Evolutionary conservation across 176 grass and related monocot genomes (phyloP).

Genomic region (Dactylis glomerata): DNA sequence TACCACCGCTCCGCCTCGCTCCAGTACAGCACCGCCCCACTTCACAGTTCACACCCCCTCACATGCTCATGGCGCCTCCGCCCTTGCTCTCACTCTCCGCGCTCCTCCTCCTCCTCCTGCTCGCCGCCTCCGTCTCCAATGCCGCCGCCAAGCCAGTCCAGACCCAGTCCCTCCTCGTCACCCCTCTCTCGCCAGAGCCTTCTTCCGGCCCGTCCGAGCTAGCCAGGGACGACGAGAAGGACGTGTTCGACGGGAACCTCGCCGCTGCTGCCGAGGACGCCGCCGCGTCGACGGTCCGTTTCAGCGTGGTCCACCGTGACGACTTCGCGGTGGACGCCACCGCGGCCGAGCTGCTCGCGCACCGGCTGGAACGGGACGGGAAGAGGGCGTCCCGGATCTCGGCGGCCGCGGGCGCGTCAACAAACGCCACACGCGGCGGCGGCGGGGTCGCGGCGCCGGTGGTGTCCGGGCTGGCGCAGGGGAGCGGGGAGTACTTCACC

Average conservation of each 20-base stretch:
- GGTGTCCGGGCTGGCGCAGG: slow-evolving; percentile 76
- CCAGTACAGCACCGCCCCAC: background rate
- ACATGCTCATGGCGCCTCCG: slow-evolving; percentile 25
- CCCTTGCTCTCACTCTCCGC: background rate
- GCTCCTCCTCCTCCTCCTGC: slow-evolving; percentile 29
- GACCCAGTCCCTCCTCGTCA: slow-evolving; percentile 42
- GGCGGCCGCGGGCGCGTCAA: background rate
- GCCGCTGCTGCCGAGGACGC: background rate
- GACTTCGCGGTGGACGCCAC: slow-evolving; percentile 36
- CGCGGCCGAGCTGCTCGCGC: slow-evolving; percentile 39
- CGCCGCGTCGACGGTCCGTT: background rate
- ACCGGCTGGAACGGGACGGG: slow-evolving; percentile 42
- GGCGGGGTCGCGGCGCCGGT: slow-evolving; percentile 46
- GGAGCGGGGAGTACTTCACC: slow-evolving; percentile 94
- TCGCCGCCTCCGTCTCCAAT: background rate
- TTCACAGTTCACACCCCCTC: background rate
- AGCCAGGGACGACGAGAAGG: background rate
- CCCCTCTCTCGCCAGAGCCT: slow-evolving; percentile 30
- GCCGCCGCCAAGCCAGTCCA: background rate
- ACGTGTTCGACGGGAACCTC: slow-evolving; percentile 1
- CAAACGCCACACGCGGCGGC: slow-evolving; percentile 17
- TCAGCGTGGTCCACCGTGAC: slow-evolving; percentile 52
- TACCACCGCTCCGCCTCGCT: background rate
- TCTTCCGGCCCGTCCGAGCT: background rate
- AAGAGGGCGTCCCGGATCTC: slow-evolving; percentile 27